Base-by-base conservation (phyloP, 345 rosid species). In the Hevea brasiliensis region DNA sequence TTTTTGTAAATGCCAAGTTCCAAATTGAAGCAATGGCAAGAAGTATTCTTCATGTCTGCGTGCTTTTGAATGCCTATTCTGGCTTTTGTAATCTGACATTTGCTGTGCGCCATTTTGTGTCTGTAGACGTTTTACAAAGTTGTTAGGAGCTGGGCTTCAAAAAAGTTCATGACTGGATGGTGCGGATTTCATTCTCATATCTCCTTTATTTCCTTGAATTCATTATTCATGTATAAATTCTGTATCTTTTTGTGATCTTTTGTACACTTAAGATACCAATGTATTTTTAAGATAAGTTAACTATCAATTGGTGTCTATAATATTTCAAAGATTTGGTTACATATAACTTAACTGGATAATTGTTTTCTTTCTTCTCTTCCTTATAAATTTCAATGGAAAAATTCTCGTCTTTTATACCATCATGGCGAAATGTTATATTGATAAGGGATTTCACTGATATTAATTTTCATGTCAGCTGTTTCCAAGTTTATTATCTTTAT, bases 111-210 rank as follows among this genome's bases (percentile, higher is more conserved):
- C 13, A 10, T 6, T 74, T 74, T 63, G 9, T 44, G 61, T 75
- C 20, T 88, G 83, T 78, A 92, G 98, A 91, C 97, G 0, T 89
- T 91, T 82, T 90, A 83, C 92, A 93, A 89, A 80, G 89, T 96
- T 70, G 74, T 91, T 75, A 81, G 91, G 84, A 93, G 99, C 90
- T 96, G 99, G 99, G 97, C 98, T 58, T 93, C 98, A 6, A 96
- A 96, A 71, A 96, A 96, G 85, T 96, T 96, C 86, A 91, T 96
- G 95, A 93, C 97, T 55, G 98, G 99, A 88, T 93, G 98, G 99
- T 92, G 78, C 0, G 84, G 12, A 37, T 9, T 71, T 67, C 77
- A 54, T 67, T 68, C 67, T 24, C 71, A 37, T 51, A 23, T 74
- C 74, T 71, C 61, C 56, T 42, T 12, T 29, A 17, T 32, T 32